Evolutionary conservation across 148 eudicot genomes (phyloP), one percentile per base, ranked within the genome.

Genomic region (Cornus kousa): DNA sequence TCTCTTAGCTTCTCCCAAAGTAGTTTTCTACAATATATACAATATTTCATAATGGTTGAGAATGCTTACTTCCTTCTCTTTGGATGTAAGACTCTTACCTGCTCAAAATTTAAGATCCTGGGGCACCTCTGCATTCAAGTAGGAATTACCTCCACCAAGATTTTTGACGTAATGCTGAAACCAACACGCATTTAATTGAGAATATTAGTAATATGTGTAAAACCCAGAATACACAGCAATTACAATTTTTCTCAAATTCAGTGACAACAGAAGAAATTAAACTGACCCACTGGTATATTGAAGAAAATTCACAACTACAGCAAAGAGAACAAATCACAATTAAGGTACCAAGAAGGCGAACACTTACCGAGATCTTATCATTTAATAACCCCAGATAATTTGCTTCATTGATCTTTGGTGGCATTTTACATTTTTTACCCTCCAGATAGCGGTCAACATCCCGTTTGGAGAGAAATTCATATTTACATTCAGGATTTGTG

Each of bases 361-460:
- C 65, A 77, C 94, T 87, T 85, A 87, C 92, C 57, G 79, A 57
- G 80, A 74, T 83, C 31, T 60, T 81, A 53, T 77, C 85, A 59
- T 60, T 74, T 40, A 81, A 76, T 72, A 74, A 70, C 70, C 79
- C 80, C 75, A 78, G 77, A 67, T 76, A 88, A 64, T 53, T 59
- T 28, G 22, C 80, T 83, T 84, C 79, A 80, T 72, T 76, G 28
- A 28, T 77, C 81, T 66, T 87, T 82, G 95, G 93, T 85, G 93
- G 93, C 90, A 81, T 81, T 59, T 85, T 86, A 28, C 91, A 65
- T 71, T 88, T 87, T 68, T 93, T 92, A 67, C 91, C 87, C 40
- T 91, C 84, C 78, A 92, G 67, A 87, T 82, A 92, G 68, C 97
- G 97, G 67, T 84, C 59, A 80, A 78, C 92, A 74, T 92, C 97